These are phyloP conservation scores for Boletus bicolor DNA, from an alignment of 768 basidiomycete species.

Conservation along the genomic window DNA sequence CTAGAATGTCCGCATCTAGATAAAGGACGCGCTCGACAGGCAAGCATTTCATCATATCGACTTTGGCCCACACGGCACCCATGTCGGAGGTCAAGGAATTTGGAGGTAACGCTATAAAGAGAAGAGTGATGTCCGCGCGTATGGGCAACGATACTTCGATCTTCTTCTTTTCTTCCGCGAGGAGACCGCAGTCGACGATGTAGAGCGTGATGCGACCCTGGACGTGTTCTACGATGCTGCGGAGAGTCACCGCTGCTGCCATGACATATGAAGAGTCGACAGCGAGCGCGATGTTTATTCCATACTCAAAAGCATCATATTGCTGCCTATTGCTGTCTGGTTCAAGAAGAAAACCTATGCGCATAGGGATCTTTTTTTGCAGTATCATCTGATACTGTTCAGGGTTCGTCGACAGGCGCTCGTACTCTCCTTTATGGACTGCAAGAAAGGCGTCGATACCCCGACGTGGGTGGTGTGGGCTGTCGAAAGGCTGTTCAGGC, in stretches of 20 bases:
- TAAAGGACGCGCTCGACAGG: slow-evolving; percentile 52
- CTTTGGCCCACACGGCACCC: slow-evolving; percentile 47
- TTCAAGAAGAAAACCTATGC: slow-evolving; percentile 45
- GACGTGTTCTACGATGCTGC: slow-evolving; percentile 37
- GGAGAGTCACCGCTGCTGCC: slow-evolving; percentile 47
- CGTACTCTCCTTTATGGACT: slow-evolving; percentile 50
- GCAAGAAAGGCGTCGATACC: slow-evolving; percentile 54
- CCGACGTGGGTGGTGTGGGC: slow-evolving; percentile 51
- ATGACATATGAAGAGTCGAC: slow-evolving; percentile 45
- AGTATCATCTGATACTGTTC: slow-evolving; percentile 52
- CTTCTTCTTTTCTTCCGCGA: slow-evolving; percentile 32
- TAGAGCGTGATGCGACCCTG: slow-evolving; percentile 45
- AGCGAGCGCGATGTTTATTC: slow-evolving; percentile 46
- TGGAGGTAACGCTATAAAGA: slow-evolving; percentile 39
- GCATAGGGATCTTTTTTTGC: slow-evolving; percentile 47
- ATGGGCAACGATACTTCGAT: slow-evolving; percentile 31
- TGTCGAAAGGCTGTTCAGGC: slow-evolving; percentile 45
- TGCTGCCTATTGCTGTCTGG: neutral
- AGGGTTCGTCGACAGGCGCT: slow-evolving; percentile 33
- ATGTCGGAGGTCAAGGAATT: slow-evolving; percentile 26
- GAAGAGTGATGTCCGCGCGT: slow-evolving; percentile 35
- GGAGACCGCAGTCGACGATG: slow-evolving; percentile 46
- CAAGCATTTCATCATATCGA: slow-evolving; percentile 44
- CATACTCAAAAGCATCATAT: slow-evolving; percentile 37
- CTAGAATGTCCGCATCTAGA: slow-evolving; percentile 51